Conservation (phyloP, 345 rosid genomes). For the Theobroma cacao region DNA sequence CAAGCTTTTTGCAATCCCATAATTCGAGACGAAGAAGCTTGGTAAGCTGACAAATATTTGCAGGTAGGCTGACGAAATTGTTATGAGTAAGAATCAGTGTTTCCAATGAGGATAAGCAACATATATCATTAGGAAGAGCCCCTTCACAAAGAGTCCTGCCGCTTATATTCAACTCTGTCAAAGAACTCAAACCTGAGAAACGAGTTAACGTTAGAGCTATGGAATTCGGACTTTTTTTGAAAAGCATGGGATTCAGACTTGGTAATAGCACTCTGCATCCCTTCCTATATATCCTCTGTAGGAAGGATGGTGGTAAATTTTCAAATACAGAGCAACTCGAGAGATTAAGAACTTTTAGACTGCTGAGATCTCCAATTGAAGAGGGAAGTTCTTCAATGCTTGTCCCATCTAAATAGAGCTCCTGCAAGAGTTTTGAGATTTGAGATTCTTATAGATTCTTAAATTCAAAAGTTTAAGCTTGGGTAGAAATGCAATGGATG, state of each 20-base stretch:
- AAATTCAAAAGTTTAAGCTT: conserved; percentile 15
- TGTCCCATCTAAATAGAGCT: too few species aligned
- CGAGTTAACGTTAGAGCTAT: conserved; percentile 10
- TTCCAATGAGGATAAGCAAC: conserved; percentile 21
- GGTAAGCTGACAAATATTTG: conserved; percentile 25
- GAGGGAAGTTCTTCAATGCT: too few species aligned
- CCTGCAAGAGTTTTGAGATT: too few species aligned
- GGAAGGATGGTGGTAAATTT: too few species aligned
- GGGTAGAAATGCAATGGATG: too few species aligned
- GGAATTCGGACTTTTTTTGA: background rate
- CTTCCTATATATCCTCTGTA: too few species aligned
- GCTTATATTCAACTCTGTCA: conserved; percentile 25
- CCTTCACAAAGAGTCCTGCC: conserved; percentile 22
- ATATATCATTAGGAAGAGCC: conserved; percentile 23
- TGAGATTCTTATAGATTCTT: conserved; percentile 24
- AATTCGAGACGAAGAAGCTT: conserved; percentile 14
- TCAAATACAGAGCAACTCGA: too few species aligned
- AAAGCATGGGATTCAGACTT: background rate
- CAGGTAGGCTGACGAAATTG: conserved; percentile 26
- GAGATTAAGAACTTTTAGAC: too few species aligned
- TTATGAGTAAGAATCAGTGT: conserved; percentile 26
- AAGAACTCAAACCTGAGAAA: conserved; percentile 23
- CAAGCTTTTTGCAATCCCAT: conserved; percentile 30
- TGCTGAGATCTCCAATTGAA: too few species aligned
- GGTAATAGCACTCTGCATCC: background rate